Base-by-base conservation (phyloP, 2,329 filamentous ascomycete genomes). In the Aspergillus phoenicis region DNA sequence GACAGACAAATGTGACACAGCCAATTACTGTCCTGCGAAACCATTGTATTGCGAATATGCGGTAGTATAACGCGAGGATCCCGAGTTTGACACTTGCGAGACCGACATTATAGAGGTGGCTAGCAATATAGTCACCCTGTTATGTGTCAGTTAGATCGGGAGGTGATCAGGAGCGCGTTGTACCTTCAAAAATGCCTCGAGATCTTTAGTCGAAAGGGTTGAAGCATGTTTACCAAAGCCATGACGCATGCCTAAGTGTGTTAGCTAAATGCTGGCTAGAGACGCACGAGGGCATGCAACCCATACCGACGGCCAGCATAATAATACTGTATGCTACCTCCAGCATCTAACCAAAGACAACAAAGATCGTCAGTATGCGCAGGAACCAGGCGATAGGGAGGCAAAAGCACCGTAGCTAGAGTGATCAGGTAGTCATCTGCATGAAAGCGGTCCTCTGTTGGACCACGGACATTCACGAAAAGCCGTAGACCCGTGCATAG, bases 151-250 rank as follows among this genome's bases (percentile, higher is more conserved):
- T 56, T 7, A 5, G 8, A 5, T 22, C 11, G 47, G 7, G 4
- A 17, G 24, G 47, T 7, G 2, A 17, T 17, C 36, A n/a, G 15
- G 10, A 13, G 6, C 20, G 5, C 38, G 8, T 52, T 38, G 53
- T 47, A 60, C 58, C 52, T 60, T 60, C 6, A 60, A 11, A n/a
- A 57, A 60, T 17, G 41, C 41, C n/a, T 60, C 36, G 10, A 51
- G 26, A 15, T 60, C 58, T 4, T n/a, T 28, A 20, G 28, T 26
- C 8, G 52, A 6, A 3, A 60, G 4, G 13, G 13, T 51, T 8
- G 30, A 26, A 7, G 33, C 38, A 33, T 60, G 58, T 24, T 38
- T 55, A 2, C 58, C 58, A 5, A 60, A 60, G 10, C 58, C 58
- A 56, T 60, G 43, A 5, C 52, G 24, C 24, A 60, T 17, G 15